A percentile compares a stretch with the other conserved stretches of the same genome.
Evolutionary conservation across 2,329 filamentous ascomycete genomes (phyloP).

Genomic region (Fusarium goolgardi): DNA sequence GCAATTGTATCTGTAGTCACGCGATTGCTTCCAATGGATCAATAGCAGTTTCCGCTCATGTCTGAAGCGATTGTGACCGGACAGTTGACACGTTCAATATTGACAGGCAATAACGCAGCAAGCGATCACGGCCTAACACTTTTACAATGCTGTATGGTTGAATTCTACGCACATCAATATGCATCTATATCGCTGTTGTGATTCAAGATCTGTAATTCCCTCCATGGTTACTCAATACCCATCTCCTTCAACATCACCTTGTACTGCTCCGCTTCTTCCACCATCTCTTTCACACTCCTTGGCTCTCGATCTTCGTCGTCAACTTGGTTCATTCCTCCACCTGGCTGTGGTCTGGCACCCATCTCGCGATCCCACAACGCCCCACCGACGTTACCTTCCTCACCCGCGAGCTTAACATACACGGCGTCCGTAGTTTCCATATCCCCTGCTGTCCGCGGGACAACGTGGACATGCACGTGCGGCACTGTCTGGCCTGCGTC

Average conservation of each 20-base stretch:
- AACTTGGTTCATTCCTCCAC: constrained; percentile 72
- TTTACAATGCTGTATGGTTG: background rate
- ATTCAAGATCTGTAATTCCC: constrained; percentile 1
- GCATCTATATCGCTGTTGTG: background rate
- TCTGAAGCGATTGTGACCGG: background rate
- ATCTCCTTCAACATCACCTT: constrained; percentile 61
- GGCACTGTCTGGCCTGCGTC: constrained; percentile 94
- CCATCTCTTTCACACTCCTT: constrained; percentile 80
- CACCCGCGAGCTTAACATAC: constrained; percentile 84
- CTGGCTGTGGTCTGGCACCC: constrained; percentile 59
- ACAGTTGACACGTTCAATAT: background rate
- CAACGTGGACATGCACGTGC: constrained; percentile 93
- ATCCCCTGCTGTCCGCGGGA: constrained; percentile 74
- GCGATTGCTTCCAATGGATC: background rate
- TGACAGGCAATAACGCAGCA: background rate
- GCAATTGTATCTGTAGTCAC: background rate
- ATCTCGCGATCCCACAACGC: constrained; percentile 68
- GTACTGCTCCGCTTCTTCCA: constrained; percentile 77
- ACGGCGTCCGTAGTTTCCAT: constrained; percentile 72
- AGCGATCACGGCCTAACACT: background rate
- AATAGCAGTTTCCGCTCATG: background rate
- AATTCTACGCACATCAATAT: background rate
- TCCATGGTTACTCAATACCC: constrained; percentile 46
- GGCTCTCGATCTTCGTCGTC: constrained; percentile 77
- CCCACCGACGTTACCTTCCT: constrained; percentile 84